Base-by-base conservation (phyloP, 2,329 filamentous ascomycete species). In the Beauveria sp. region DNA sequence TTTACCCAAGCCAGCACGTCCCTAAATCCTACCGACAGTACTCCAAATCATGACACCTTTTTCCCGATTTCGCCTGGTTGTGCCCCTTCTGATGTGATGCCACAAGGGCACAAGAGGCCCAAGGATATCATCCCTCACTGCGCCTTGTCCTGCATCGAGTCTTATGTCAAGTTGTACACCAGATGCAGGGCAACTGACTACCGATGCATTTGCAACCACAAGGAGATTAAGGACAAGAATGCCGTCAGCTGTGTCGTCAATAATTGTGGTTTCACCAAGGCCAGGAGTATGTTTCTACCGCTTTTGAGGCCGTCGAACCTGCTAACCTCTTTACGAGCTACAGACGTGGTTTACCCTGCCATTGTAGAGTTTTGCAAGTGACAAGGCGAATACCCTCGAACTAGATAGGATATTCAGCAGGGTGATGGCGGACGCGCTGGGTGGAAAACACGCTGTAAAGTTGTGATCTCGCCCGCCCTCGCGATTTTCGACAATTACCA, bases 171-270 rank as follows among this genome's bases (percentile, higher is more conserved):
- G 28, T 70, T 71, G 45, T 65, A 67, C 43, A 54, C 63, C 5
- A 63, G 46, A 40, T 78, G 75, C 67, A 49, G 63, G 9, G 62
- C 53, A 24, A 66, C 66, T 59, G 75, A 78, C 67, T 67, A 67
- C 61, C 61, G 65, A 43, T 78, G 76, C 62, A 64, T 74, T 66
- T 71, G 73, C 67, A 64, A 70, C 60, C 69, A 69, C 71, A 72
- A 76, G 65, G 64, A 66, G 43, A 58, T 64, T n/a, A 63, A 77
- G 66, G 70, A 72, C 63, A 58, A 62, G 43, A 65, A 62, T 46
- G 72, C 72, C 65, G 74, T 72, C 54, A n/a, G 42, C 58, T 77
- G 75, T 63, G 71, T 77, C 56, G 63, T 77, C 61, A 56, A 65
- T 5, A 64, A 69, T 57, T 78, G 76, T 64, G 74, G 75, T 62